A percentile compares a stretch with the other conserved stretches of the same genome.
Evolutionary conservation across 2,329 filamentous ascomycete species (phyloP).

Genomic region (Fusarium mangiferae): DNA sequence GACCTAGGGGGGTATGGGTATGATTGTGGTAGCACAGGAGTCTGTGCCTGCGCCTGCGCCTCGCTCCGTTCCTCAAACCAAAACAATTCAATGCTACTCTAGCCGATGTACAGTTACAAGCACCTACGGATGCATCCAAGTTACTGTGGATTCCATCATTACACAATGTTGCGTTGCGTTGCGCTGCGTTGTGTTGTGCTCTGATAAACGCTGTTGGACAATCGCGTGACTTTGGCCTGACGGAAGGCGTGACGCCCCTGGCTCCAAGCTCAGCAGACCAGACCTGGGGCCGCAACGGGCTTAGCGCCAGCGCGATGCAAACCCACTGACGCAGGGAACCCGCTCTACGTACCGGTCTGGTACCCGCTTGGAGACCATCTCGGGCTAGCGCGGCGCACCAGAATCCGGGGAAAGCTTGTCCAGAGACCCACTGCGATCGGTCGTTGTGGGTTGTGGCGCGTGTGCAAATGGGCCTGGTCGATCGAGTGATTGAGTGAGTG

Average conservation of each 20-base stretch:
- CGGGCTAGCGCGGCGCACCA: constrained; percentile 35
- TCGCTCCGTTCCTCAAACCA: constrained; percentile 17
- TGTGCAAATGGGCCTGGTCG: constrained; percentile 23
- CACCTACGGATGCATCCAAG: constrained; percentile 4
- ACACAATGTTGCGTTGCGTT: background rate
- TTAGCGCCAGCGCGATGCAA: constrained; percentile 34
- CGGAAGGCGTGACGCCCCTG: constrained; percentile 44
- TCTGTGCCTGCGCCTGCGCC: constrained; percentile 31
- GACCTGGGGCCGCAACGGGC: constrained; percentile 34
- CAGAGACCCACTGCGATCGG: constrained; percentile 42
- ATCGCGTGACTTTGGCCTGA: constrained; percentile 49
- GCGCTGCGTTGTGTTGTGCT: background rate
- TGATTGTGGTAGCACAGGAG: background rate
- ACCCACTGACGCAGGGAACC: constrained; percentile 14
- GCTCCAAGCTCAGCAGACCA: constrained; percentile 44
- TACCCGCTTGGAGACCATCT: constrained; percentile 34
- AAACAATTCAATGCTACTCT: constrained; percentile 3
- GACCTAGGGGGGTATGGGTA: constrained; percentile 30
- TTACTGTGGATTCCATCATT: background rate
- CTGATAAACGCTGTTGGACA: constrained; percentile 26
- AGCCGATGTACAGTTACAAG: constrained; percentile 4
- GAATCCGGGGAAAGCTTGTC: constrained; percentile 52
- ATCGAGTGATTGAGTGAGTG: constrained; percentile 23
- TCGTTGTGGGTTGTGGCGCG: constrained; percentile 37
- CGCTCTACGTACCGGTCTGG: constrained; percentile 39